Percentiles rank a stretch among this genome's conserved stretches.
Conservation (phyloP, 345 rosid genomes). For the Syzygium oleosum region DNA sequence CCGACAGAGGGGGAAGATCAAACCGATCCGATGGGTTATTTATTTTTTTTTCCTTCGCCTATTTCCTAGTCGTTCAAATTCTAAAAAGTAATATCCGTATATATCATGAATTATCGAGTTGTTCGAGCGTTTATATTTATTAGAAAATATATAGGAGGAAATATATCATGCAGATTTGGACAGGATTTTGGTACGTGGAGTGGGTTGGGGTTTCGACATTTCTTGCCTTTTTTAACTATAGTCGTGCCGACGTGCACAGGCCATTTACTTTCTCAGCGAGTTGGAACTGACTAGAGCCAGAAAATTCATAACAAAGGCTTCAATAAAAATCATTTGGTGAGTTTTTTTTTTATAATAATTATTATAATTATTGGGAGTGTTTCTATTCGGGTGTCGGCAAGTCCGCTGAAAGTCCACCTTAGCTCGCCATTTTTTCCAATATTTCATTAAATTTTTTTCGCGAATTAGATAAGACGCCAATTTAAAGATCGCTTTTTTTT, state of each 20-base stretch:
- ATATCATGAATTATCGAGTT: neutral
- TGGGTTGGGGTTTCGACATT: neutral
- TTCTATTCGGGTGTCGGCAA: neutral
- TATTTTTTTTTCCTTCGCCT: neutral
- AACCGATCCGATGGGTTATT: neutral
- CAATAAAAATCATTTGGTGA: rapidly evolving
- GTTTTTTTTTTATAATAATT: no score
- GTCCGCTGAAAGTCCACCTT: neutral
- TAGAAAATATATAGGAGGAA: neutral
- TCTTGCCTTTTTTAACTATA: no score
- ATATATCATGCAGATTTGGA: neutral
- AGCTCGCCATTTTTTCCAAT: neutral
- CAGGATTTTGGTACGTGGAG: neutral
- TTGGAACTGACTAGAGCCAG: no score
- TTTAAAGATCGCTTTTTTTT: neutral
- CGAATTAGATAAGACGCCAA: neutral
- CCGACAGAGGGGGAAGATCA: neutral
- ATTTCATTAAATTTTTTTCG: neutral
- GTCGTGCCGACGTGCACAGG: no score
- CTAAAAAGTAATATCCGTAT: neutral
- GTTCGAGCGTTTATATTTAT: rapidly evolving
- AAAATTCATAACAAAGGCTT: neutral
- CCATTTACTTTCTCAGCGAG: no score
- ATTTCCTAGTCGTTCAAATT: neutral
- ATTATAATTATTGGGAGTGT: neutral